These are phyloP conservation scores for Neobulgaria alba DNA, from an alignment of 2,329 filamentous ascomycete genomes.

Conservation along the genomic window DNA sequence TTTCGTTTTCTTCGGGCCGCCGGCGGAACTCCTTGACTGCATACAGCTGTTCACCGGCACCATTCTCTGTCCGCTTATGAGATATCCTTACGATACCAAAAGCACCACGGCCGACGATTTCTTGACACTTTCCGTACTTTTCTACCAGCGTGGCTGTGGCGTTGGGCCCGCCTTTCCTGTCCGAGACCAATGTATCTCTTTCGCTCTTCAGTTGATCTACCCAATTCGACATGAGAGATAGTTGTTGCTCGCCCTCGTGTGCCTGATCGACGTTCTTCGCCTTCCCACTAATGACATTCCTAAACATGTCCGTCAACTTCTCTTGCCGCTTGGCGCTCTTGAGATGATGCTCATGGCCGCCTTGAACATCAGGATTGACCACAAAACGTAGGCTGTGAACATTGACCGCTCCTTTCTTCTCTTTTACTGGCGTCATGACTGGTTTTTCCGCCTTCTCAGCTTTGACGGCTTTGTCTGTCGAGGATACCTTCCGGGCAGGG, in stretches of 20 bases:
- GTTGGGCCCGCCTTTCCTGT: conserved; percentile 70
- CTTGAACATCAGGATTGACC: conserved; percentile 43
- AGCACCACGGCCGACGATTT: conserved; percentile 89
- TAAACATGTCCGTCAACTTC: conserved; percentile 87
- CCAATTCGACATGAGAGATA: conserved; percentile 93
- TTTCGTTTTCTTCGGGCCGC: conserved; percentile 85
- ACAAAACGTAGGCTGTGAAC: conserved; percentile 39
- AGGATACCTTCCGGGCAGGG: conserved; percentile 36
- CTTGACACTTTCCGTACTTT: conserved; percentile 98
- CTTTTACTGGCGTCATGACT: conserved; percentile 20
- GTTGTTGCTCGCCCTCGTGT: conserved; percentile 61
- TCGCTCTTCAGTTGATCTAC: conserved; percentile 88
- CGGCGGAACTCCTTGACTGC: conserved; percentile 98
- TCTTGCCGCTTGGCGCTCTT: conserved; percentile 88
- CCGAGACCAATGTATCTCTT: conserved; percentile 65
- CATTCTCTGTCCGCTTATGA: conserved; percentile 83
- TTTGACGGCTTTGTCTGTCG: conserved; percentile 33
- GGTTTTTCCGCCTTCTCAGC: conserved; percentile 26
- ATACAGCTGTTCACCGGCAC: conserved; percentile 79
- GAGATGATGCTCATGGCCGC: conserved; percentile 78
- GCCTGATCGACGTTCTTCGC: conserved; percentile 61
- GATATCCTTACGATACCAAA: conserved; percentile 97
- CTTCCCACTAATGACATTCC: conserved; percentile 70
- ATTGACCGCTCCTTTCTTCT: conserved; percentile 21
- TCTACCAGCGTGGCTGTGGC: conserved; percentile 75